Evolutionary conservation across 352 stramenopile species (phyloP), one percentile per base, ranked within the genome.

Genomic region (Phytophthora pinifolia): DNA sequence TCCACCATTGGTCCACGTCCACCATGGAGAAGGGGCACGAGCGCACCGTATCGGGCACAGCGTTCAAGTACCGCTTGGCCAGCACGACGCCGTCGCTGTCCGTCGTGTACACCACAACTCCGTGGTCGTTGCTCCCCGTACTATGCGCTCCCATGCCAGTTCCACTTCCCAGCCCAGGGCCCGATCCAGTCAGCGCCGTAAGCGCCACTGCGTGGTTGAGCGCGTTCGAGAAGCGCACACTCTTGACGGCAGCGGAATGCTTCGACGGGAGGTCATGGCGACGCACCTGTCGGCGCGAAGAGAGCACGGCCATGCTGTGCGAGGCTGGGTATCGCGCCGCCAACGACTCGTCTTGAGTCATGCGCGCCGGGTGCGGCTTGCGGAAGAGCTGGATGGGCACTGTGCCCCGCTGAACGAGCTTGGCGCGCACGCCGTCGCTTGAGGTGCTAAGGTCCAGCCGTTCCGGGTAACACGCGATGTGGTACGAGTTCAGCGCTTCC

Each of bases 401-500:
- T 7, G 80, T 88, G 15, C 83, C 83, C n/a, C 83, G 83, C 46
- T 88, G 77, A 39, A 80, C 83, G 20, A 92, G 65, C 44, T 85
- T 77, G 20, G 77, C 59, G 29, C 79, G 65, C 52, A 82, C 59
- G 54, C 76, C 62, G 34, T 82, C 66, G 43, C 88, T 86, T 9
- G 88, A 67, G 6, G 67, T 74, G 29, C 72, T 67, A 29, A 94
- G 57, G 69, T 94, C 81, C 43, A 94, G 55, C 18, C 73, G 70
- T 38, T 94, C 83, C 1, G 83, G 83, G 39, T 92, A 89, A 46
- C 81, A 92, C 1, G 75, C 81, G 29, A 89, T 85, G 45, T 96
- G 81, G 65, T 98, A 99, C 18, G 98, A 70, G 53, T 99, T 99
- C 51, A 92, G 63, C 0, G 82, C 77, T 44, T 96, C 77, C 15